Evolutionary conservation across 495 filamentous ascomycete genomes (phyloP).

Genomic region (Lindgomyces ingoldianus): DNA sequence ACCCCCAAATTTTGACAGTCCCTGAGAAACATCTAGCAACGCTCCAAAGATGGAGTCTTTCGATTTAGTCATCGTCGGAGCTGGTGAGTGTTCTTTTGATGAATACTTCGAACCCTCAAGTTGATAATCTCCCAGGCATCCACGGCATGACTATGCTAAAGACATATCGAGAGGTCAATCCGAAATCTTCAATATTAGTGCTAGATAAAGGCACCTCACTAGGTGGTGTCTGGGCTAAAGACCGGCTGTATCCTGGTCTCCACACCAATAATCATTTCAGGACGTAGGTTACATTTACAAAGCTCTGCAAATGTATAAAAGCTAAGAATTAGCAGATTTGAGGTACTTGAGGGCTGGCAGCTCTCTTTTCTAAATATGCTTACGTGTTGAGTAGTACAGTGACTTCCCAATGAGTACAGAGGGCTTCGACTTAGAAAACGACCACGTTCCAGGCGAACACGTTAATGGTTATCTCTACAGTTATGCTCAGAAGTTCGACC

Average conservation of each 20-base stretch:
- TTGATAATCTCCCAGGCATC: slow-evolving; percentile 15
- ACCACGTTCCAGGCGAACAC: slow-evolving; percentile 31
- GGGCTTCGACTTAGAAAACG: slow-evolving; percentile 16
- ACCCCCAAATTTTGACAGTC: too few species aligned
- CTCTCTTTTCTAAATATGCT: not conserved
- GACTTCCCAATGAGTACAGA: slow-evolving; percentile 34
- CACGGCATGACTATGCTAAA: slow-evolving; percentile 29
- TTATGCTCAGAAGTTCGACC: slow-evolving; percentile 24
- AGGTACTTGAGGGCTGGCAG: slow-evolving; percentile 20
- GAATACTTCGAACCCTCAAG: not conserved
- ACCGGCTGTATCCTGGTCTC: slow-evolving; percentile 41
- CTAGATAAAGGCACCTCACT: slow-evolving; percentile 28
- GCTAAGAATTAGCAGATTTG: slow-evolving; percentile 7
- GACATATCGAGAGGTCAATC: slow-evolving; percentile 27
- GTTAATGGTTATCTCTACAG: slow-evolving; percentile 27
- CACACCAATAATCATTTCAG: slow-evolving; percentile 40
- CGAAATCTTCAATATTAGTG: slow-evolving; percentile 24
- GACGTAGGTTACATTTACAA: slow-evolving; percentile 12
- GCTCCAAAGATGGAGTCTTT: not conserved
- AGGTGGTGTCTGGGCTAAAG: slow-evolving; percentile 34
- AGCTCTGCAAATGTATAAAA: not conserved
- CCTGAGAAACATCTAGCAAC: too few species aligned
- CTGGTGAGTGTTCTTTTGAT: not conserved
- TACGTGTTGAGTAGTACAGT: slow-evolving; percentile 18
- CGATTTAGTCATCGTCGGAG: not conserved